Evolutionary conservation across 768 basidiomycete species (phyloP).

Genomic region (Botryobasidium botryosum): DNA sequence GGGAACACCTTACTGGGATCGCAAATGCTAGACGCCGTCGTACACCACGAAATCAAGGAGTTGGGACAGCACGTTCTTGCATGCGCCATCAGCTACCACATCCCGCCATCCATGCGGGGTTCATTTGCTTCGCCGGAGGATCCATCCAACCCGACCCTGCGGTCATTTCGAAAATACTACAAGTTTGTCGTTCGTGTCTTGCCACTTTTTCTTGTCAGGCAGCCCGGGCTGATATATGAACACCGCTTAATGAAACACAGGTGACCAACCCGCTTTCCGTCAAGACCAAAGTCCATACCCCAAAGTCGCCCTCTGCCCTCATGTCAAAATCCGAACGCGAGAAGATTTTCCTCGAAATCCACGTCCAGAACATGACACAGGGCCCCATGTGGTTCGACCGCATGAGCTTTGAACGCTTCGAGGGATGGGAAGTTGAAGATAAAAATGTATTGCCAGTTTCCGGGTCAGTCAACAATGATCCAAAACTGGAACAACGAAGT

Average conservation of each 20-base stretch:
- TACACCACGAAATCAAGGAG: conserved; percentile 85
- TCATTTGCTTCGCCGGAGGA: too few species aligned
- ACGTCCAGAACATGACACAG: conserved; percentile 75
- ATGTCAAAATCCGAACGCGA: conserved; percentile 49
- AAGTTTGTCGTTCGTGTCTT: conserved; percentile 63
- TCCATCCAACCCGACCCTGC: conserved; percentile 35
- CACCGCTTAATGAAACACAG: too few species aligned
- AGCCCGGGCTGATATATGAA: too few species aligned
- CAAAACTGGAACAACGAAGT: conserved; percentile 16
- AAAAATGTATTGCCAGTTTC: conserved; percentile 25
- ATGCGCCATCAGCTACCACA: conserved; percentile 69
- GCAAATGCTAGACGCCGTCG: conserved; percentile 46
- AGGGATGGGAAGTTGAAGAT: conserved; percentile 45
- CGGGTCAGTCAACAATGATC: conserved; percentile 9
- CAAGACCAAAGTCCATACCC: conserved; percentile 79
- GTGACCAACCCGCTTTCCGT: conserved; percentile 90
- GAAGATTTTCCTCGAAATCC: conserved; percentile 81
- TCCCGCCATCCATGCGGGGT: too few species aligned
- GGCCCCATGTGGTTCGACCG: conserved; percentile 62
- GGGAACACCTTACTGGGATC: conserved; percentile 29
- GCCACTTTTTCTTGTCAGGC: not conserved
- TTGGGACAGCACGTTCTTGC: conserved; percentile 80
- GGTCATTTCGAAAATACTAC: conserved; percentile 77
- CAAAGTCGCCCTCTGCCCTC: conserved; percentile 54
- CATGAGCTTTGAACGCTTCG: conserved; percentile 62